Evolutionary conservation across 1,284 basidiomycete species (phyloP).

Genomic region (Meira nashicola): DNA sequence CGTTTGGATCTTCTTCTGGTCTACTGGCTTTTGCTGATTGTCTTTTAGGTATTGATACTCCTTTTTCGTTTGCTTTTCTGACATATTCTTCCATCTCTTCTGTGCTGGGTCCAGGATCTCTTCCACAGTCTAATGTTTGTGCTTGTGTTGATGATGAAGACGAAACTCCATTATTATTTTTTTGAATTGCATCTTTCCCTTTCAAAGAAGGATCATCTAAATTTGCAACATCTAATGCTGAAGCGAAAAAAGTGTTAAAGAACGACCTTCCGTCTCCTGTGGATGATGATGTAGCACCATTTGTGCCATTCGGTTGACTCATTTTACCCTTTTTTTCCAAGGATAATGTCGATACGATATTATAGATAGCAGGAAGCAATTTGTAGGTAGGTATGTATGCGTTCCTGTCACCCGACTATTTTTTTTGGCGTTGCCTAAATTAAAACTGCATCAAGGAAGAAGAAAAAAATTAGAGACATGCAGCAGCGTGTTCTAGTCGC

Average conservation of each 20-base stretch:
- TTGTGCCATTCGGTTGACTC: no score
- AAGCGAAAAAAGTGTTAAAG: slow-evolving; percentile 21
- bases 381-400: no score
- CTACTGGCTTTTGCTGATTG: background rate
- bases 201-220: slow-evolving; percentile 11
- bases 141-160: slow-evolving; percentile 3
- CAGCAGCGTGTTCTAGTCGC: no score
- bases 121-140: background rate
- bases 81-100: background rate
- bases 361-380: no score
- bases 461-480: no score
- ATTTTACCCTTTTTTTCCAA: no score
- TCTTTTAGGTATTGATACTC: background rate
- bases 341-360: no score
- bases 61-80: background rate
- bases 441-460: no score
- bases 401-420: no score
- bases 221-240: slow-evolving; percentile 16
- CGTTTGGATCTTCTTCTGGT: background rate
- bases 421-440: no score
- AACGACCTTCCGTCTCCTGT: slow-evolving; percentile 13
- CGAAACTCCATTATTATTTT: background rate
- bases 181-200: background rate
- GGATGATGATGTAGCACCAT: background rate
- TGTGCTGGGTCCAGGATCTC: background rate